Base-by-base conservation (phyloP, 306 rosid genomes). In the Erythrophleum fordii region DNA sequence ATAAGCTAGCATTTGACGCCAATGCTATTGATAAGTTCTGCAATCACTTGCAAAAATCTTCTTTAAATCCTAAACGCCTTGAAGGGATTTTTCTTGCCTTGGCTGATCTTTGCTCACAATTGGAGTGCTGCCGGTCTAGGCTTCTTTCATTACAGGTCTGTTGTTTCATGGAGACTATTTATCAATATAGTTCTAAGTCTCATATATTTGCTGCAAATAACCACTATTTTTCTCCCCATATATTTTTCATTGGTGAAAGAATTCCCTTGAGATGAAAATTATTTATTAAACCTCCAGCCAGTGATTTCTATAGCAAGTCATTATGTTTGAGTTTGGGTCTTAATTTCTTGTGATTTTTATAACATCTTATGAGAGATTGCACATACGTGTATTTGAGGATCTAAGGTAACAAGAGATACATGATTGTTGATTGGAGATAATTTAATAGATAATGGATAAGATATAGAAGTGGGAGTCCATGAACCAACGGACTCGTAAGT, bases 61-160 rank as follows among this genome's bases (percentile, higher is more conserved):
- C 56, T 41, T 76, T 84, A 23, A 79, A 83, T 77, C 88, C 97
- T 67, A 95, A 86, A 86, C 94, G 97, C 52, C 85, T 87, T 83
- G 90, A 93, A 85, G 99, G 99, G 84, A 61, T 89, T 62, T 87
- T 90, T 87, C 81, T 90, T 81, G 98, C 89, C 46, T 78, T 95
- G 84, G 94, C 94, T 61, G 90, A 90, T 79, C 85, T 95, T 55
- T 95, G 99, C 94, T 93, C 98, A 84, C 90, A 89, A 76, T 86
- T 93, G 92, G 99, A 95, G 90, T 80, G 93, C 89, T 93, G 99
- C 87, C 86, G 99, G 86, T 89, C 88, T 29, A 89, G 87, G 83
- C 91, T 95, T 87, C 84, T 95, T 49, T 88, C 91, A 1, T 82
- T 92, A 82, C 87, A 95, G 99, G 99, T 90, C 51, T 69, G 94